phyloP scores from a whole-genome alignment of 129 eudicot species.

The Calendula officinalis region DNA sequence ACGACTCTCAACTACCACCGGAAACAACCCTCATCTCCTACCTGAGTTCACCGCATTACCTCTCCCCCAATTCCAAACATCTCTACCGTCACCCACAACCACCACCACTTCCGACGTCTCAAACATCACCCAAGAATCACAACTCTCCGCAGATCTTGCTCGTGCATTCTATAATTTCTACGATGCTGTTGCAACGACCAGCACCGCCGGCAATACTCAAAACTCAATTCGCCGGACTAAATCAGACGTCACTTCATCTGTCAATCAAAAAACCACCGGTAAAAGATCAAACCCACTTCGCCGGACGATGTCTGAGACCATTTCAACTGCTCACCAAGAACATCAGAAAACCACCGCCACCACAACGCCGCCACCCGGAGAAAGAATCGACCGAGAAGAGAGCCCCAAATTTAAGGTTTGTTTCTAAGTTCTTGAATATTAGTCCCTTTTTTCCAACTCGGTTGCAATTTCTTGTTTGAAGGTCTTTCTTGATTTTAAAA shows the following conservation, averaged over 20 bases:
- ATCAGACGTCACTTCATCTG: slow-evolving; percentile 5
- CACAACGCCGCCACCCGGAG: background rate
- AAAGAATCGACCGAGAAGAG: background rate
- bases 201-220: background rate
- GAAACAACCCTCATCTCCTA: slow-evolving; percentile 1
- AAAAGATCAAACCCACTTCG: slow-evolving; percentile 13
- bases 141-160: background rate
- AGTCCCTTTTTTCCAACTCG: background rate
- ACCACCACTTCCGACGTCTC: background rate
- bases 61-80: background rate
- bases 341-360: background rate
- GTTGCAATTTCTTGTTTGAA: background rate
- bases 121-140: slow-evolving; percentile 1
- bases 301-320: background rate
- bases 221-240: background rate
- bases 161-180: background rate
- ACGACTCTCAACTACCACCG: slow-evolving; percentile 1
- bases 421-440: background rate
- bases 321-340: slow-evolving; percentile 4
- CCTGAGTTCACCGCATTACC: background rate
- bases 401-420: slow-evolving; percentile 8
- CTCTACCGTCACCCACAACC: background rate
- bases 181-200: background rate
- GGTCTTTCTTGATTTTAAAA: background rate
- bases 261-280: background rate